A percentile compares a stretch with the other conserved stretches of the same genome.
Evolutionary conservation across 129 eudicot genomes (phyloP).

Genomic region (Artemisia argyi): DNA sequence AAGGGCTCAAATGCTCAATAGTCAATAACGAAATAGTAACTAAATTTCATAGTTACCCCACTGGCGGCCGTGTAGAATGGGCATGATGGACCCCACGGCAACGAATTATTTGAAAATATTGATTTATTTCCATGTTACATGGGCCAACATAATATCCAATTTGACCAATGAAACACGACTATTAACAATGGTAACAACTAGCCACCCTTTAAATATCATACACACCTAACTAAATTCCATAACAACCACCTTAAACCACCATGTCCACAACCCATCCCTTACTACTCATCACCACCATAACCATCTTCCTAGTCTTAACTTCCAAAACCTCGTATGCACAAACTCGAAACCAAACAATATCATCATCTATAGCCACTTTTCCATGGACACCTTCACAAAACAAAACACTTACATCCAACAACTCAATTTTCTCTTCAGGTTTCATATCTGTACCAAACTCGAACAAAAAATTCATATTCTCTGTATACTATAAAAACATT

Average conservation of each 20-base stretch:
- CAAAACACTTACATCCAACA: slow-evolving; percentile 55
- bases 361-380: slow-evolving; percentile 24
- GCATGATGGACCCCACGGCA: neutral
- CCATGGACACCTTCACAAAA: slow-evolving; percentile 74
- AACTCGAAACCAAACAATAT: slow-evolving; percentile 22
- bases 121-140: neutral
- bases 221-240: slow-evolving; percentile 6
- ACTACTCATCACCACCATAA: neutral
- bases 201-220: neutral
- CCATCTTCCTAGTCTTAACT: slow-evolving; percentile 28
- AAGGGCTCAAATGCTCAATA: neutral
- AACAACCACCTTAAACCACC: neutral
- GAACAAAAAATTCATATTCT: slow-evolving; percentile 49
- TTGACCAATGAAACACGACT: neutral
- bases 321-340: slow-evolving; percentile 28
- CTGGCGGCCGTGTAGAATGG: slow-evolving; percentile 12
- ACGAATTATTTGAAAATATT: neutral
- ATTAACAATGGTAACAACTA: slow-evolving; percentile 12
- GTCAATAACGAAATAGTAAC: neutral
- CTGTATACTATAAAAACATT: slow-evolving; percentile 57
- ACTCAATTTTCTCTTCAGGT: slow-evolving; percentile 77
- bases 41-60: neutral
- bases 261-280: slow-evolving; percentile 16
- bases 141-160: neutral
- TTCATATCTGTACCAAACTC: slow-evolving; percentile 39